Evolutionary conservation across 352 stramenopile species (phyloP).

Genomic region (Pythium monospermum): DNA sequence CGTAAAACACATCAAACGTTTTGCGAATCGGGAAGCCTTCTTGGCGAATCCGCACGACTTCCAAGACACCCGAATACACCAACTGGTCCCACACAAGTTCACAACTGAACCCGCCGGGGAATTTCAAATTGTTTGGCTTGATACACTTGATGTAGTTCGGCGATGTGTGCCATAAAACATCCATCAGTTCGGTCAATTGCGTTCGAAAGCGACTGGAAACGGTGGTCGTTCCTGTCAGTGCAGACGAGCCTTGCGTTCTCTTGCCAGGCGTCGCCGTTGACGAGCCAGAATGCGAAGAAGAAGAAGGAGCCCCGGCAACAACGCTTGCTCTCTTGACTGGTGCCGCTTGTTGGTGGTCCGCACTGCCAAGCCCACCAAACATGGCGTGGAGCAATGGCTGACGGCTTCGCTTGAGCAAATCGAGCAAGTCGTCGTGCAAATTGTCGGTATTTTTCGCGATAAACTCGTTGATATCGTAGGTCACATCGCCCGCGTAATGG

Average conservation of each 20-base stretch:
- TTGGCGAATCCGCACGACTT: conserved; percentile 82
- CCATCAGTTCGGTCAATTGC: conserved; percentile 93
- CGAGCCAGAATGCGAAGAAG: too few species aligned
- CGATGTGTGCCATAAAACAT: conserved; percentile 90
- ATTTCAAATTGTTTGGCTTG: conserved; percentile 95
- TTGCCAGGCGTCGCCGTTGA: too few species aligned
- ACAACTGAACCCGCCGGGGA: conserved; percentile 67
- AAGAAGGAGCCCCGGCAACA: too few species aligned
- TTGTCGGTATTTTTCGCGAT: conserved; percentile 90
- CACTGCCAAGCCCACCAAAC: conserved; percentile 55
- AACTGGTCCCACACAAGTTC: conserved; percentile 79
- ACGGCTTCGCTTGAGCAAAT: too few species aligned
- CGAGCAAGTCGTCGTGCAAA: too few species aligned
- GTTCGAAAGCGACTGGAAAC: conserved; percentile 91
- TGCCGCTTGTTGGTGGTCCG: conserved; percentile 21
- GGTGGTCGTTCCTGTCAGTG: conserved; percentile 60
- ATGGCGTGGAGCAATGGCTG: too few species aligned
- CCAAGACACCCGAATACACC: conserved; percentile 79
- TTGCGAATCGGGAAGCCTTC: conserved; percentile 83
- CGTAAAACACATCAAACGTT: conserved; percentile 71
- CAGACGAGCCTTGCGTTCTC: too few species aligned
- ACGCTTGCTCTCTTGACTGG: conserved; percentile 17
- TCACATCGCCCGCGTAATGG: conserved; percentile 83
- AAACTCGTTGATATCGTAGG: conserved; percentile 77
- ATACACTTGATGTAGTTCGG: conserved; percentile 99